Evolutionary conservation across 257 asterid species (phyloP).

Genomic region (Capsicum rhomboideum): DNA sequence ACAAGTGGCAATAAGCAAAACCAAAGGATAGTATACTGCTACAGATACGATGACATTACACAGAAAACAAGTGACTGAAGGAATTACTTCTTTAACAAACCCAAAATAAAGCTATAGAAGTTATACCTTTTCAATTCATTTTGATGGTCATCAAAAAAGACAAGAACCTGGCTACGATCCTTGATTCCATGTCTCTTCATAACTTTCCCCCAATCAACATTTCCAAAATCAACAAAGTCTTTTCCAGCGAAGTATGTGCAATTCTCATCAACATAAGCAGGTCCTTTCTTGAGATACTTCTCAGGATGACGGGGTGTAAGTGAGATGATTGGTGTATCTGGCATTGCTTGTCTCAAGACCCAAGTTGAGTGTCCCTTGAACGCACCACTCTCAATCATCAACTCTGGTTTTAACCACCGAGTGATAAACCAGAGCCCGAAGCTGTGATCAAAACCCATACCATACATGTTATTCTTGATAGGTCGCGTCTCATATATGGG

Average conservation of each 20-base stretch:
- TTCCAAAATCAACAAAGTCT: slow-evolving; percentile 94
- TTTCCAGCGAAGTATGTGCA: slow-evolving; percentile 95
- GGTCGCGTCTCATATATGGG: slow-evolving; percentile 87
- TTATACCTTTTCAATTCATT: slow-evolving; percentile 86
- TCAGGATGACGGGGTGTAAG: slow-evolving; percentile 96
- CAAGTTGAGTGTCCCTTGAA: slow-evolving; percentile 99
- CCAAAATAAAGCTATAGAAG: background rate
- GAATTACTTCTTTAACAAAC: background rate
- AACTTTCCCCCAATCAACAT: slow-evolving; percentile 80
- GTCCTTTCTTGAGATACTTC: slow-evolving; percentile 91
- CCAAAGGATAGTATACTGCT: background rate
- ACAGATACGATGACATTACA: background rate
- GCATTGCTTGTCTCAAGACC: slow-evolving; percentile 97
- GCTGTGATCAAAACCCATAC: slow-evolving; percentile 98
- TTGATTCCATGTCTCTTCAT: slow-evolving; percentile 64
- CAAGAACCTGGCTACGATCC: slow-evolving; percentile 63
- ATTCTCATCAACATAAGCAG: slow-evolving; percentile 94
- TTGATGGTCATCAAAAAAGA: slow-evolving; percentile 98
- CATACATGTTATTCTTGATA: slow-evolving; percentile 82
- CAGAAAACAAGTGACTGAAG: background rate
- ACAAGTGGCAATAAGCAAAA: background rate
- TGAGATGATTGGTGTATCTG: slow-evolving; percentile 67
- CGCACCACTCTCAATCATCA: slow-evolving; percentile 98
- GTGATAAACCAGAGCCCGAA: slow-evolving; percentile 97
- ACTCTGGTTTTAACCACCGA: slow-evolving; percentile 73